Base-by-base conservation (phyloP, 768 basidiomycete species). In the Boletus rufocinnamomeus region DNA sequence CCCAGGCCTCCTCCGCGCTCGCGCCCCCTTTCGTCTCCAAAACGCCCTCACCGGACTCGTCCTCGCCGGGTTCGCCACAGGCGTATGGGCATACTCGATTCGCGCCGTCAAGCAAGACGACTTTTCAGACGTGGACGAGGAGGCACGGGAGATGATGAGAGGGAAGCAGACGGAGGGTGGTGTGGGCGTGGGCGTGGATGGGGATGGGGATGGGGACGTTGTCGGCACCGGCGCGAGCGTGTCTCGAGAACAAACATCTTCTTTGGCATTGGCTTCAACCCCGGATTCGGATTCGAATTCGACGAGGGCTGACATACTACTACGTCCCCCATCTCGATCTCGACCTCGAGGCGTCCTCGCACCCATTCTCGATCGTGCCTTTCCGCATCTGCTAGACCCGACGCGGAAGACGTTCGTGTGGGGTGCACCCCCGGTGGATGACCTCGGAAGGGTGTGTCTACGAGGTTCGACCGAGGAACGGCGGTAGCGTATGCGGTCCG, bases 61-160 rank as follows among this genome's bases (percentile, higher is more conserved):
- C 3, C 80, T 98, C 45, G 81, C 84, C 28, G 80, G 82, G 0
- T 95, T 97, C 69, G 87, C 84, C 30, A 82, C 84, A 16, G 89
- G 87, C 28, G 86, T 97, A 10, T 98, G 93, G 84, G 80, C 86
- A 5, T 98, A 98, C 75, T 95, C 94, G 19, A 96, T 98, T 68
- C 84, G 85, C 32, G 95, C 94, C 30, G 95, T 98, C 55, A 93
- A 89, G 69, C 95, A 98, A 69, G 95, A 97, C 69, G 86, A 89
- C 41, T 97, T 96, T 69, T 86, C 89, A 63, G 92, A 93, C 70
- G 80, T 92, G 43, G 91, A 92, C 66, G 88, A 90, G 61, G 89
- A 91, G 68, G 91, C 86, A 30, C 76, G 76, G 60, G 82, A 82
- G 43, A 78, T 88, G 65, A 81, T 77, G 34, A 71, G 8, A 60